Evolutionary conservation across 2,329 filamentous ascomycete species (phyloP).

Genomic region (Cercospora brassicicola): DNA sequence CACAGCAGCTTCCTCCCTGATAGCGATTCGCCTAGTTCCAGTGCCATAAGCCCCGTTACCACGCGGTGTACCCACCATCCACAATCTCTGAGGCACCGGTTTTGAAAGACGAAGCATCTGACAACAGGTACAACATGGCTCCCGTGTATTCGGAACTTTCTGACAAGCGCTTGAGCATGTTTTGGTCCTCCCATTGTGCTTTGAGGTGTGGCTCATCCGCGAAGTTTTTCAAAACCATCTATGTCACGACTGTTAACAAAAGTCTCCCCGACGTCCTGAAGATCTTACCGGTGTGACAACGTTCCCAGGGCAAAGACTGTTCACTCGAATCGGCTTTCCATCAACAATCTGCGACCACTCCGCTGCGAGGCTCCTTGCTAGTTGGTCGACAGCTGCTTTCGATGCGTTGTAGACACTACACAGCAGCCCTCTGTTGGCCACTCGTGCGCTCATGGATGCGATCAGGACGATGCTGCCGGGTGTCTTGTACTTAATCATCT

Average conservation of each 20-base stretch:
- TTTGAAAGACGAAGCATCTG: conserved; percentile 33
- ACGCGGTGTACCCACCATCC: conserved; percentile 27
- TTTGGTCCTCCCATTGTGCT: conserved; percentile 35
- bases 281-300: conserved; percentile 36
- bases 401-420: conserved; percentile 44
- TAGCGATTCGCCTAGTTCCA: not conserved
- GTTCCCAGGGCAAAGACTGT: conserved; percentile 39
- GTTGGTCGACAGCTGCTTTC: conserved; percentile 27
- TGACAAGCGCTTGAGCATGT: conserved; percentile 39
- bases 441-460: conserved; percentile 53
- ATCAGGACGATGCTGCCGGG: conserved; percentile 53
- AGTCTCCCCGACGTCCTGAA: not conserved
- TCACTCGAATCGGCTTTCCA: conserved; percentile 37
- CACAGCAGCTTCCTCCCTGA: not conserved
- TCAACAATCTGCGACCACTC: conserved; percentile 41
- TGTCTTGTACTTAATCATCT: conserved; percentile 53
- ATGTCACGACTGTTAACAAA: not conserved
- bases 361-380: conserved; percentile 24
- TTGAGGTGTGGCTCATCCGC: conserved; percentile 33
- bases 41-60: not conserved
- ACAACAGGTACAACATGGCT: conserved; percentile 37
- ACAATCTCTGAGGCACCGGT: conserved; percentile 34
- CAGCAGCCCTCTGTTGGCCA: conserved; percentile 28
- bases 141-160: conserved; percentile 36
- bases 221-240: conserved; percentile 40